Evolutionary conservation across 805 yeast genomes (phyloP), one percentile per base, ranked within the genome.

Genomic region (Saccharomycodes ludwigii): DNA sequence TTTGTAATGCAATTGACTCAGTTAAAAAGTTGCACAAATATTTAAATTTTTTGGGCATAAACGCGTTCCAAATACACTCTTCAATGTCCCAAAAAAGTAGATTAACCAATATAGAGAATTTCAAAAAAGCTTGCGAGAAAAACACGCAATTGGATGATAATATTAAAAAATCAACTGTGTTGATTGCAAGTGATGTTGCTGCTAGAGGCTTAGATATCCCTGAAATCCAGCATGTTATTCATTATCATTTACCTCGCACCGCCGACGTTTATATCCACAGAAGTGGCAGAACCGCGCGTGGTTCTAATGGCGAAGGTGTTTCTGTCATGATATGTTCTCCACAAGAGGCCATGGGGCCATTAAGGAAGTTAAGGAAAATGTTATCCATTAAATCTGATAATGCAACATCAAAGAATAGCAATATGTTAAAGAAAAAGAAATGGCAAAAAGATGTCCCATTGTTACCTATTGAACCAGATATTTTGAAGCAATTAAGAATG

Each of bases 221-320:
- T 3, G 71, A 69, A 29, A 86, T 91, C 31, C 77, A 85, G 44
- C 97, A 91, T 54, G 97, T 91, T 30, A 81, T 88, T 14, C 98
- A 91, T 55, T 91, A 88, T 50, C 96, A 91, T 56, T 65, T 91
- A 39, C 97, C 98, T 8, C 67, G 97, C 40, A 67, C 93, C 11
- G 96, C 96, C 0, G 98, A 91, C 49, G 75, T 84, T 31, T 91
- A 91, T 50, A 76, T 91, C 43, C 98, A 91, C 57, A 70, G 98
- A 54, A 82, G 95, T 2, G 98, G 98, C 39, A 76, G 98, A 68
- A 91, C 98, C n/a, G 97, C 94, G 0, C 78, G 98, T 64, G 96
- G 94, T 2, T 91, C 88, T 1, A 54, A 55, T 21, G 34, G 23
- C 16, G 88, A 82, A 50, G 98, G 98, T 64, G 95, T 91, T n/a